phyloP scores from a whole-genome alignment of 2,329 filamentous ascomycete species.

The Fusarium pseudonygamai region DNA sequence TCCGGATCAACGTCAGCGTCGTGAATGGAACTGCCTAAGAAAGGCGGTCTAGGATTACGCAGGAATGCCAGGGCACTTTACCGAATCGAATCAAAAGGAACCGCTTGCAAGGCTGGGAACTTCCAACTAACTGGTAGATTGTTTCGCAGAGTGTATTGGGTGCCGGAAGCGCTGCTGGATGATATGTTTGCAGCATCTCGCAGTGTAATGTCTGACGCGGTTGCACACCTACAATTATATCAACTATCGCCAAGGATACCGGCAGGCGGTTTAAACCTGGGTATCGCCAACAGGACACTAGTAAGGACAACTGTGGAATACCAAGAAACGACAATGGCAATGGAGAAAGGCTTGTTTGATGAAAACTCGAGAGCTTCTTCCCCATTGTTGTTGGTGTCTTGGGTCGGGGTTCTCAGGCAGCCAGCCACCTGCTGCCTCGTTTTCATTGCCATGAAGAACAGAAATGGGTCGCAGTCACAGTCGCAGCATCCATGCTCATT shows the following conservation, averaged over 20 bases:
- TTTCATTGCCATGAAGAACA: not conserved
- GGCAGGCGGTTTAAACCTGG: not conserved
- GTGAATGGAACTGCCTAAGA: not conserved
- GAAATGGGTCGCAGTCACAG: not conserved
- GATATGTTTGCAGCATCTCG: not conserved
- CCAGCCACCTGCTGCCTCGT: not conserved
- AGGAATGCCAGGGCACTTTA: not conserved
- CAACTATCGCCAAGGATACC: not conserved
- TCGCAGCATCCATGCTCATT: not conserved
- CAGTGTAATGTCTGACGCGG: not conserved
- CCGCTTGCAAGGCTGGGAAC: not conserved
- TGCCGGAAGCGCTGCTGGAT: not conserved
- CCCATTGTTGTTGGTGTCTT: not conserved
- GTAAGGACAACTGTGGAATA: not conserved
- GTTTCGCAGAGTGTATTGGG: not conserved
- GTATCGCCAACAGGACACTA: not conserved
- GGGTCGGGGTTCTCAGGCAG: not conserved
- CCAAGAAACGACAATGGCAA: not conserved
- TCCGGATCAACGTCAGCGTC: not conserved
- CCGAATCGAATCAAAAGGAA: not conserved
- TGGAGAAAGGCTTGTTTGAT: not conserved
- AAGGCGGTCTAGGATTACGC: slow-evolving; percentile 14
- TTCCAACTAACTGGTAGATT: not conserved
- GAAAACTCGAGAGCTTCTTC: not conserved
- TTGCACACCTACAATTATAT: not conserved